Percentiles rank a stretch among this genome's conserved stretches.
Evolutionary conservation across 2,329 filamentous ascomycete species (phyloP).

Genomic region (Chaetomium sp.): DNA sequence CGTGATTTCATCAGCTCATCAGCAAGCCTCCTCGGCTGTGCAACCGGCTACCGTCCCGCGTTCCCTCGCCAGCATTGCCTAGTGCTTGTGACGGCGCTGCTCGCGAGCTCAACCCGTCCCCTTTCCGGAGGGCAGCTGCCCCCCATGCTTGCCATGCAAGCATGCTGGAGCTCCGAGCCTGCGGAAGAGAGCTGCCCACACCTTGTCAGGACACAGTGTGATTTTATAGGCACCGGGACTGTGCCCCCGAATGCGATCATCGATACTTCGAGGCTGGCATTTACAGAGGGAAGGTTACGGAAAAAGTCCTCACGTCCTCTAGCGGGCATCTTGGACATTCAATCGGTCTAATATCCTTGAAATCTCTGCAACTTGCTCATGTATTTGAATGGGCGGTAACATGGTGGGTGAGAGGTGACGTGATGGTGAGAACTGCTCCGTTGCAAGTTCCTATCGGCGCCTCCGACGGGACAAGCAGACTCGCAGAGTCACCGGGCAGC

Average conservation of each 20-base stretch:
- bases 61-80: constrained; percentile 17
- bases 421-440: not conserved
- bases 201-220: too few relatives aligned
- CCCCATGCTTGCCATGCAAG: too few relatives aligned
- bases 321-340: not conserved
- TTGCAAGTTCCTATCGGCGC: constrained; percentile 5
- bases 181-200: too few relatives aligned
- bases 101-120: not conserved
- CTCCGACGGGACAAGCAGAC: constrained; percentile 10
- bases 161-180: too few relatives aligned
- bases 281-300: too few relatives aligned
- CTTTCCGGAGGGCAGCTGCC: too few relatives aligned
- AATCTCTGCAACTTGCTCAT: too few relatives aligned
- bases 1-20: not conserved
- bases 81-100: not conserved
- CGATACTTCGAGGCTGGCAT: too few relatives aligned
- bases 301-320: too few relatives aligned
- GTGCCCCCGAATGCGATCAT: too few relatives aligned
- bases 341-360: not conserved
- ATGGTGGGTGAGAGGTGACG: not conserved
- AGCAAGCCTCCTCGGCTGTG: not conserved
- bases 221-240: too few relatives aligned
- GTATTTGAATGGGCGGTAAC: too few relatives aligned
- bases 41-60: constrained; percentile 3
- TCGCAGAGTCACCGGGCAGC: constrained; percentile 1